A percentile compares a stretch with the other conserved stretches of the same genome.
Evolutionary conservation across 345 rosid genomes (phyloP).

Genomic region (Heritiera fomes): DNA sequence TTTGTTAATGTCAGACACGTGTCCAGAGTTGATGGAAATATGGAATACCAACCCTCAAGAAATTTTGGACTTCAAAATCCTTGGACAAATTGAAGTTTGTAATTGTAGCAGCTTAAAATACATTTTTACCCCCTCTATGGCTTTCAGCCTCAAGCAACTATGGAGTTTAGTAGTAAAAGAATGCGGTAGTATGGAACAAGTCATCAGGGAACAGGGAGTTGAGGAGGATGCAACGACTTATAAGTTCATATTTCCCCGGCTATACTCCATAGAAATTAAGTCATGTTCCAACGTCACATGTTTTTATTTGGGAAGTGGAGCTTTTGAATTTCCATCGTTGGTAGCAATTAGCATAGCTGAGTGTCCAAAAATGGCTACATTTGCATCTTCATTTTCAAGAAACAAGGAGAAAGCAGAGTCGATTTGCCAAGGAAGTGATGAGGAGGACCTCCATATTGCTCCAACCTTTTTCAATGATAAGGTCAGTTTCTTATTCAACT

Average conservation of each 20-base stretch:
- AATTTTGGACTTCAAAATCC: background rate
- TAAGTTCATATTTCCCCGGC: background rate
- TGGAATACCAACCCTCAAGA: background rate
- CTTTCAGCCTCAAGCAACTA: background rate
- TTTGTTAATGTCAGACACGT: background rate
- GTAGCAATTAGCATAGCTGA: fast-evolving
- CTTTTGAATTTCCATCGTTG: background rate
- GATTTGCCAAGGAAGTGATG: background rate
- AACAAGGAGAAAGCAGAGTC: too few relatives aligned
- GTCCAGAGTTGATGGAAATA: background rate
- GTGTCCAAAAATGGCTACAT: slow-evolving; percentile 9
- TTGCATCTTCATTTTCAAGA: background rate
- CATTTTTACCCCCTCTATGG: slow-evolving; percentile 4
- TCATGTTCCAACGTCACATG: slow-evolving; percentile 4
- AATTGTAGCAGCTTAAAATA: slow-evolving; percentile 12
- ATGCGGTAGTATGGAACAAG: background rate
- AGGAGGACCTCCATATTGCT: background rate
- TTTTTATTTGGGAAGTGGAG: background rate
- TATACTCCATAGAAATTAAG: fast-evolving
- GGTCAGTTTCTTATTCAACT: slow-evolving; percentile 4
- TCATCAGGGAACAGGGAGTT: background rate
- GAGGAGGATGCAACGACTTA: background rate
- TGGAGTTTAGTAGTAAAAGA: fast-evolving
- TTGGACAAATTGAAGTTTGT: background rate
- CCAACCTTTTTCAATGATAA: slow-evolving; percentile 5